phyloP scores from a whole-genome alignment of 495 filamentous ascomycete species.

The Polyplosphaeria fusca region DNA sequence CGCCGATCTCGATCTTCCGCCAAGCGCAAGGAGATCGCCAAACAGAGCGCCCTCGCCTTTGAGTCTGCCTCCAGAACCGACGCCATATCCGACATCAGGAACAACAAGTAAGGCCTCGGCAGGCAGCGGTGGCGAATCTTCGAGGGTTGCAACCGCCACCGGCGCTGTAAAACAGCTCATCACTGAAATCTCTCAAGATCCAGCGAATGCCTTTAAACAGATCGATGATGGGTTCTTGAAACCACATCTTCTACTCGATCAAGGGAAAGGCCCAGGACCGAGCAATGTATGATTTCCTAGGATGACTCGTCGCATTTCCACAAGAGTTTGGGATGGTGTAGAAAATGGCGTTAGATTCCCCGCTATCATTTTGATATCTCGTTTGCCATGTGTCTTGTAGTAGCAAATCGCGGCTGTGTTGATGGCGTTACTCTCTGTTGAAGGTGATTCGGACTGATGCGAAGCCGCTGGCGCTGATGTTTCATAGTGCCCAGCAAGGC shows the following conservation, averaged over 20 bases:
- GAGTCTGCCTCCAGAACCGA: slow-evolving; percentile 6
- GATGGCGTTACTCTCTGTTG: no score
- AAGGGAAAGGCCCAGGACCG: slow-evolving; percentile 45
- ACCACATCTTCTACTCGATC: slow-evolving; percentile 83
- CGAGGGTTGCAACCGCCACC: slow-evolving; percentile 47
- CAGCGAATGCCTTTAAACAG: slow-evolving; percentile 86
- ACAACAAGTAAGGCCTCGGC: slow-evolving; percentile 32
- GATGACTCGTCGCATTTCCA: background rate
- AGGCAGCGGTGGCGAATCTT: slow-evolving; percentile 35
- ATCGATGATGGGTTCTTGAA: slow-evolving; percentile 97
- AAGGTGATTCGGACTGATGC: no score
- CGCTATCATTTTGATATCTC: no score
- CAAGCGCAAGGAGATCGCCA: slow-evolving; percentile 36
- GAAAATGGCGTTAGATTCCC: background rate
- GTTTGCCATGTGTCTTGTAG: no score
- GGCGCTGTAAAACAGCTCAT: slow-evolving; percentile 72
- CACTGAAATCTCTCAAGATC: slow-evolving; percentile 76
- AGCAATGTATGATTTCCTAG: slow-evolving; percentile 24
- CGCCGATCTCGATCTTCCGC: slow-evolving; percentile 50
- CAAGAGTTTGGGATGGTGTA: background rate
- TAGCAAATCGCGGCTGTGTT: no score
- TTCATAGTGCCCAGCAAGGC: no score
- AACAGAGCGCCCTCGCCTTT: slow-evolving; percentile 29
- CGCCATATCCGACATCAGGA: slow-evolving; percentile 38
- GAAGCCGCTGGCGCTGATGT: no score